A percentile compares a stretch with the other conserved stretches of the same genome.
Conservation (phyloP, 306 rosid species). For the Abrus pulchellus region DNA sequence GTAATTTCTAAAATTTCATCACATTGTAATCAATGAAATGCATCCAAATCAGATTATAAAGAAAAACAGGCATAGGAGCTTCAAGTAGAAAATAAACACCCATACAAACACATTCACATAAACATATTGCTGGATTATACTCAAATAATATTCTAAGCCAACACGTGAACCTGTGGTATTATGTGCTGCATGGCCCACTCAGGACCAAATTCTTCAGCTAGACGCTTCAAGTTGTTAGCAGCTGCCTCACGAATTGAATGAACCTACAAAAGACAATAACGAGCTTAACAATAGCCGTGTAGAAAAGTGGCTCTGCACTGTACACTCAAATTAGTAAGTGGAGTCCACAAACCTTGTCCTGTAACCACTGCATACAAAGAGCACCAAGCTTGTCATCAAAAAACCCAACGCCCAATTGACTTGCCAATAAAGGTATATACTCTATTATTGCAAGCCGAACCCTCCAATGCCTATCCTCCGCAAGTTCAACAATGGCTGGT, state of each 20-base stretch:
- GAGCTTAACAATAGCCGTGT: conserved; percentile 7
- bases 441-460: conserved; percentile 92
- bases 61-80: not conserved
- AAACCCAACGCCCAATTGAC: conserved; percentile 90
- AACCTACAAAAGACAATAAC: conserved; percentile 52
- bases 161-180: conserved; percentile 72
- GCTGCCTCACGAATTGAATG: conserved; percentile 91
- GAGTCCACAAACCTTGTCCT: conserved; percentile 73
- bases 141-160: conserved; percentile 5
- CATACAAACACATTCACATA: conserved; percentile 5
- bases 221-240: conserved; percentile 87
- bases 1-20: conserved; percentile 2
- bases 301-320: not conserved
- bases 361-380: conserved; percentile 95
- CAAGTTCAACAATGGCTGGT: conserved; percentile 93
- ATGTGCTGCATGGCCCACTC: conserved; percentile 94
- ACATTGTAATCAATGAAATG: not conserved
- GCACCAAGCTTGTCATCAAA: conserved; percentile 93
- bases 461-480: conserved; percentile 95
- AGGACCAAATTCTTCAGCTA: conserved; percentile 91
- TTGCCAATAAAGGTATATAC: conserved; percentile 83
- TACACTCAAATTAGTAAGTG: conserved; percentile 21
- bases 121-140: not conserved
- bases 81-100: not conserved
- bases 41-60: conserved; percentile 4